Conservation (phyloP, 2,329 filamentous ascomycete genomes). For the Penicillium sp. region DNA sequence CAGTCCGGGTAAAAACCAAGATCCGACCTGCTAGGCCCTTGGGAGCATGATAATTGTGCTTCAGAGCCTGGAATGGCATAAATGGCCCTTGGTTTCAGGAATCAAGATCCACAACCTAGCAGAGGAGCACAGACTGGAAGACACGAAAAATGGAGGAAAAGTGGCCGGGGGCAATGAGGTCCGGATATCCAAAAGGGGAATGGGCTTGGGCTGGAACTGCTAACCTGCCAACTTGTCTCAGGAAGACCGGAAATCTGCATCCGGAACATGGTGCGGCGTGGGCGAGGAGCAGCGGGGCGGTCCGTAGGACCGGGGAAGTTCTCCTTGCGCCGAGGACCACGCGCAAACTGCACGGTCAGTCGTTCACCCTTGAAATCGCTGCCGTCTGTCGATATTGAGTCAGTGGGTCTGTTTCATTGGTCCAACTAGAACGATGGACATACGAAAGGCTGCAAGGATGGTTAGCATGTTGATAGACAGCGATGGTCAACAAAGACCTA, state of each 20-base stretch:
- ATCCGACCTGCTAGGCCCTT: background rate
- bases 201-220: slow-evolving; percentile 47
- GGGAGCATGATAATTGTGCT: background rate
- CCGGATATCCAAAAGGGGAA: slow-evolving; percentile 29
- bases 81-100: slow-evolving; percentile 11
- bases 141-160: slow-evolving; percentile 9
- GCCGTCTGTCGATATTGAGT: slow-evolving; percentile 64
- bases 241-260: slow-evolving; percentile 98
- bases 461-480: slow-evolving; percentile 11
- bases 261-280: slow-evolving; percentile 88
- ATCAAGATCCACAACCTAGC: slow-evolving; percentile 6
- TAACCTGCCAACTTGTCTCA: slow-evolving; percentile 99
- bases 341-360: slow-evolving; percentile 95
- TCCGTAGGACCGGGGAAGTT: slow-evolving; percentile 62
- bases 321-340: slow-evolving; percentile 72
- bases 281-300: slow-evolving; percentile 67
- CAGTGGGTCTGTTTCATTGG: slow-evolving; percentile 53
- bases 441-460: slow-evolving; percentile 55
- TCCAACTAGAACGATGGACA: slow-evolving; percentile 44
- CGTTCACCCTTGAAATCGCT: slow-evolving; percentile 97
- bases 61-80: background rate
- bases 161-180: slow-evolving; percentile 17
- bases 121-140: slow-evolving; percentile 12
- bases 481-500: slow-evolving; percentile 50
- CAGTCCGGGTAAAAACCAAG: background rate